These are phyloP conservation scores for Saccharomycopsis sp. DNA, from an alignment of 805 yeast species.

Conservation along the genomic window DNA sequence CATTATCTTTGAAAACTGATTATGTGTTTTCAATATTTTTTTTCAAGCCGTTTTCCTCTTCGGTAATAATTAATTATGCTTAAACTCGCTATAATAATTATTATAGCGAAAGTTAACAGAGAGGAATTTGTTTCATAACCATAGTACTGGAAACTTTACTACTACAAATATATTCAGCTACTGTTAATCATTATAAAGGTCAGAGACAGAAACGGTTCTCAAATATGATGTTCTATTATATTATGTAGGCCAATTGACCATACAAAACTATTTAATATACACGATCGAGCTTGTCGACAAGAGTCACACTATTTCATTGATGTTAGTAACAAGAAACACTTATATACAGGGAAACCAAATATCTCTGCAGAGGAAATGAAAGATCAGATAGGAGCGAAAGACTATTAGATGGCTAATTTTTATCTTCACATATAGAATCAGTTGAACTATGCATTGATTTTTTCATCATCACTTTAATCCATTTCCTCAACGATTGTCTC, in stretches of 20 bases:
- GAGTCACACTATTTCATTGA: not conserved
- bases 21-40: not conserved
- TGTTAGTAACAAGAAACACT: no score
- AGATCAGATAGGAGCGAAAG: constrained; percentile 23
- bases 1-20: not conserved
- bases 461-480: constrained; percentile 15
- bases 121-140: not conserved
- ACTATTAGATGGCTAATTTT: constrained; percentile 17
- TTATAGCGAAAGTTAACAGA: not conserved
- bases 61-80: no score
- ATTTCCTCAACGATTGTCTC: not conserved
- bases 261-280: no score
- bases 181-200: not conserved
- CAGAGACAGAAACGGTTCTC: no score
- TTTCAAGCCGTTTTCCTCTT: no score
- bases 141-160: not conserved
- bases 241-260: no score
- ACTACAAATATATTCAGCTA: not conserved
- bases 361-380: not conserved
- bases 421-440: constrained; percentile 18
- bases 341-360: no score
- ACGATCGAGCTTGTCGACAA: no score
- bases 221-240: no score
- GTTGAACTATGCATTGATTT: constrained; percentile 22
- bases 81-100: no score